Percentiles rank a stretch among this genome's conserved stretches.
Conservation (phyloP, 306 rosid species). For the Carpinus fangiana region DNA sequence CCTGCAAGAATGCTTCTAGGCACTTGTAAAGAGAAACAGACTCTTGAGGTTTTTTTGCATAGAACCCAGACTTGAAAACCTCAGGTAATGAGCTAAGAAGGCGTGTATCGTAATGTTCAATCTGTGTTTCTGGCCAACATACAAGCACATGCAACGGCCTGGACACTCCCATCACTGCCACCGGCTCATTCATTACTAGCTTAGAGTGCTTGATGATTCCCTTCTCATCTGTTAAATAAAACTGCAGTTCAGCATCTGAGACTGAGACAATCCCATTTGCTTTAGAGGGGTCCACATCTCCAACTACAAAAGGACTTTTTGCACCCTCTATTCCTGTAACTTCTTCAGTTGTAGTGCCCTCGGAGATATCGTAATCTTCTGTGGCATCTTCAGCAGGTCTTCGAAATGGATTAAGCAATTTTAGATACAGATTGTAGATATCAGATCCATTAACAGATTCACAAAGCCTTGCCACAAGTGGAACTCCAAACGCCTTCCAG, state of each 20-base stretch:
- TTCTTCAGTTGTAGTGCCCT: slow-evolving; percentile 45
- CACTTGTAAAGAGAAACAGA: slow-evolving; percentile 85
- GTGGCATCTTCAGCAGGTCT: slow-evolving; percentile 40
- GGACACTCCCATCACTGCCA: slow-evolving; percentile 42
- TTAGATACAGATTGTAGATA: slow-evolving; percentile 60
- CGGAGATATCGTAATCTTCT: slow-evolving; percentile 40
- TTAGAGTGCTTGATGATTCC: slow-evolving; percentile 55
- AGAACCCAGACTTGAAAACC: slow-evolving; percentile 79
- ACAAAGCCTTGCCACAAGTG: slow-evolving; percentile 60
- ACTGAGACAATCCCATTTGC: slow-evolving; percentile 41
- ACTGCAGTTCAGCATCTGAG: slow-evolving; percentile 55
- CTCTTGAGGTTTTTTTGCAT: slow-evolving; percentile 74
- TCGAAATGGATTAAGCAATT: slow-evolving; percentile 64
- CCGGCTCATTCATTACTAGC: slow-evolving; percentile 57
- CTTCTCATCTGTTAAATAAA: slow-evolving; percentile 77
- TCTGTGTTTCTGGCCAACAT: slow-evolving; percentile 74
- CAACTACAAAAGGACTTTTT: slow-evolving; percentile 27
- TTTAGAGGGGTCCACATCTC: slow-evolving; percentile 30
- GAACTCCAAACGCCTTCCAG: slow-evolving; percentile 92
- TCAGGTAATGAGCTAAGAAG: slow-evolving; percentile 73
- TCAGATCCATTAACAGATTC: slow-evolving; percentile 61
- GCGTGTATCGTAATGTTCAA: slow-evolving; percentile 53
- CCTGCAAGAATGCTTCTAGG: slow-evolving; percentile 95
- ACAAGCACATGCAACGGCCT: slow-evolving; percentile 65
- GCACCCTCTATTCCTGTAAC: slow-evolving; percentile 38